A percentile compares a stretch with the other conserved stretches of the same genome.
phyloP scores from a whole-genome alignment of 202 grass and related monocot species.

The Panicum hallii region DNA sequence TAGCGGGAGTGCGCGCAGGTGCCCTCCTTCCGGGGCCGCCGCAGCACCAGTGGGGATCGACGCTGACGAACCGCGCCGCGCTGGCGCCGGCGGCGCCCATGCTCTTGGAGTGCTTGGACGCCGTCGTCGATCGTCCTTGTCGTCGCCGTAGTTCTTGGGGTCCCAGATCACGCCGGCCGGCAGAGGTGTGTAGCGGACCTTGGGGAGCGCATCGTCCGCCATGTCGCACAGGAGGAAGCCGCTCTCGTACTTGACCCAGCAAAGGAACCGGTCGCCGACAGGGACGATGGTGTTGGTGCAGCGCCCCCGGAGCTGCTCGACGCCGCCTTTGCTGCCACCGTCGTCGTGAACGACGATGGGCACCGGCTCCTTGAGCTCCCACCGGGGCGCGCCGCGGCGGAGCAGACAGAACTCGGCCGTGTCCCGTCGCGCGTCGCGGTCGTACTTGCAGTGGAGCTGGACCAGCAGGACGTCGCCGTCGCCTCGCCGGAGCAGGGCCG shows the following conservation, averaged over 20 bases:
- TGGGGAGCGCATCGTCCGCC: neutral
- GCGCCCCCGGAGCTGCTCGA: too few species aligned
- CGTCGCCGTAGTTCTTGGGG: too few species aligned
- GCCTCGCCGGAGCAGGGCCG: neutral
- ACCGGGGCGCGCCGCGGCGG: neutral
- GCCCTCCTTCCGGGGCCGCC: too few species aligned
- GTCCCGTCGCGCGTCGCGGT: rapidly evolving
- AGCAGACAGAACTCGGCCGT: neutral
- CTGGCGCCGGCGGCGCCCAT: too few species aligned
- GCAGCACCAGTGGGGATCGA: too few species aligned
- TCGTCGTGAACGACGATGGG: neutral
- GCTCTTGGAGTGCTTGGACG: too few species aligned
- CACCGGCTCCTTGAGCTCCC: too few species aligned
- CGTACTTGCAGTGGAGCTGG: neutral
- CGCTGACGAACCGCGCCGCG: too few species aligned
- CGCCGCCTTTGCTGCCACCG: too few species aligned
- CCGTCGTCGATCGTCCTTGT: too few species aligned
- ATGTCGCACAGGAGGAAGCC: conserved; percentile 5
- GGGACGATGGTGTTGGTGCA: neutral
- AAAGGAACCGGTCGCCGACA: neutral
- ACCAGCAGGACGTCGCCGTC: neutral
- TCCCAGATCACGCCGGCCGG: neutral
- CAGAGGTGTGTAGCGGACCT: too few species aligned
- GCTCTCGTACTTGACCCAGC: rapidly evolving
- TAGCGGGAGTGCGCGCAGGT: too few species aligned